Evolutionary conservation across 495 filamentous ascomycete species (phyloP).

Genomic region (Parathielavia hyrcaniae): DNA sequence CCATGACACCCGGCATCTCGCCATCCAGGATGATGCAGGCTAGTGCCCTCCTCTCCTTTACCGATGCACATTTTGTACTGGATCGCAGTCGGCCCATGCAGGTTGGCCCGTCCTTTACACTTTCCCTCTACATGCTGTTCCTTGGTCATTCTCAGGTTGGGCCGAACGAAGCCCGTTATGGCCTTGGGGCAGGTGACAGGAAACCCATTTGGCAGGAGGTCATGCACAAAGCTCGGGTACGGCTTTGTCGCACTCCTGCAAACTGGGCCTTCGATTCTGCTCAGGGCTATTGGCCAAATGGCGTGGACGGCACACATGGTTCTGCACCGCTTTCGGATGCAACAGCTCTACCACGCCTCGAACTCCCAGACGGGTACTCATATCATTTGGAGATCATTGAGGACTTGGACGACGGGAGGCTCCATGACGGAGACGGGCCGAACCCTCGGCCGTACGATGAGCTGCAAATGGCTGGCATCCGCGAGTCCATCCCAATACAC

Average conservation of each 20-base stretch:
- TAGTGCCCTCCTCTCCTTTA: constrained; percentile 82
- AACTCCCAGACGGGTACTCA: constrained; percentile 58
- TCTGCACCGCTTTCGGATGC: neutral
- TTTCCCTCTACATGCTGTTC: constrained; percentile 97
- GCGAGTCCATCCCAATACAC: constrained; percentile 79
- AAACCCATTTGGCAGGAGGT: constrained; percentile 96
- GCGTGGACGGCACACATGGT: neutral
- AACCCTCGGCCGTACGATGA: constrained; percentile 65
- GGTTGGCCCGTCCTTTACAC: constrained; percentile 78
- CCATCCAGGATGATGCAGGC: constrained; percentile 89
- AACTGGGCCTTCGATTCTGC: constrained; percentile 28
- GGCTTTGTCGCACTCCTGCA: constrained; percentile 55
- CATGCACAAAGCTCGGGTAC: constrained; percentile 86
- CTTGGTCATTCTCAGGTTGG: constrained; percentile 54
- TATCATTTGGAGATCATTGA: constrained; percentile 89
- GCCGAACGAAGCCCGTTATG: constrained; percentile 38
- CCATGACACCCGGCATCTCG: constrained; percentile 74
- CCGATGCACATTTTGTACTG: constrained; percentile 75
- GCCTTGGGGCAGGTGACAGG: constrained; percentile 46
- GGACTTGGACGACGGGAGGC: constrained; percentile 84
- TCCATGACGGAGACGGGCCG: constrained; percentile 72
- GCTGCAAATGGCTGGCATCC: constrained; percentile 65
- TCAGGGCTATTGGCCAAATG: constrained; percentile 21
- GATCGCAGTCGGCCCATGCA: constrained; percentile 62
- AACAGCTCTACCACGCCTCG: neutral